These are phyloP conservation scores for Catunica adiposa DNA, from an alignment of 2,329 filamentous ascomycete genomes.

Conservation along the genomic window DNA sequence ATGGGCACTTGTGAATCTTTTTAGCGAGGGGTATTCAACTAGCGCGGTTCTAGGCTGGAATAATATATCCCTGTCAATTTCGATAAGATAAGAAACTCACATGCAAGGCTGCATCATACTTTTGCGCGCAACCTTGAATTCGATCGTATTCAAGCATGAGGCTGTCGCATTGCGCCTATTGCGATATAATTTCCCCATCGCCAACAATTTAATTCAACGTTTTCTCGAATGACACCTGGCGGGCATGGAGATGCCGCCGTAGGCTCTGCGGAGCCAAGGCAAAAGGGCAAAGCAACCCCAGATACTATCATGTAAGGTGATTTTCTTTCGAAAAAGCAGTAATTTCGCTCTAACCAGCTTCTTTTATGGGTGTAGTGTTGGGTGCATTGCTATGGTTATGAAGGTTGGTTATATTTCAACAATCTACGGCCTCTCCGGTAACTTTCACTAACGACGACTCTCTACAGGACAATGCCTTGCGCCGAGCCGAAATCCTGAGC, in stretches of 20 bases:
- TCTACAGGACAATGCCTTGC: slow-evolving; percentile 52
- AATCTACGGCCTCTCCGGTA: background rate
- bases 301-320: slow-evolving; percentile 54
- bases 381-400: slow-evolving; percentile 44
- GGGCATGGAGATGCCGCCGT: slow-evolving; percentile 33
- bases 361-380: slow-evolving; percentile 23
- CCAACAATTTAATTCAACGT: background rate
- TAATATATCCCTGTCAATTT: background rate
- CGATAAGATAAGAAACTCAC: slow-evolving; percentile 1
- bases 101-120: slow-evolving; percentile 1
- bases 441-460: background rate
- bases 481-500: slow-evolving; percentile 91
- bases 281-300: slow-evolving; percentile 71
- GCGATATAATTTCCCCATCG: background rate
- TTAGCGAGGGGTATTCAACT: background rate
- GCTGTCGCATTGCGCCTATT: slow-evolving; percentile 3
- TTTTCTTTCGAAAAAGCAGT: too few relatives aligned
- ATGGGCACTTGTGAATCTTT: background rate
- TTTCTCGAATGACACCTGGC: slow-evolving; percentile 8
- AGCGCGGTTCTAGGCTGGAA: background rate
- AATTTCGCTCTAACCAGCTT: background rate
- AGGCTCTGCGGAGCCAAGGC: slow-evolving; percentile 38
- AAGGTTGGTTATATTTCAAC: slow-evolving; percentile 22
- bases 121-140: background rate
- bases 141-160: background rate